Evolutionary conservation across 306 rosid species (phyloP).

Genomic region (Vicia villosa): DNA sequence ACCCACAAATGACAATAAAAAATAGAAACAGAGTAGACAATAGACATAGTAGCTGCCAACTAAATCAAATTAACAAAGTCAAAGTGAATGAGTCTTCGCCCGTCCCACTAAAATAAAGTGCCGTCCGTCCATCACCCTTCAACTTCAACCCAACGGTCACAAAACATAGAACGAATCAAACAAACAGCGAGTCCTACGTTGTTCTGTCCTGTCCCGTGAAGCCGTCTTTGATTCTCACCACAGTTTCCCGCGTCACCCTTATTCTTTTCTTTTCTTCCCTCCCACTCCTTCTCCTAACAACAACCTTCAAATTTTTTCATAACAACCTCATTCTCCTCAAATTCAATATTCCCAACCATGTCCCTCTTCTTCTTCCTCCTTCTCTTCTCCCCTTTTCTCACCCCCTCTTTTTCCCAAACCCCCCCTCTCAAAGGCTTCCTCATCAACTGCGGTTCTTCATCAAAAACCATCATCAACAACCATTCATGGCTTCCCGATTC

Average conservation of each 20-base stretch:
- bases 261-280: slow-evolving; percentile 47
- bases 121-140: slow-evolving; percentile 4
- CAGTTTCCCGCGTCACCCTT: slow-evolving; percentile 66
- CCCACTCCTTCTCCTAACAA: neutral
- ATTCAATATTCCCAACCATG: slow-evolving; percentile 38
- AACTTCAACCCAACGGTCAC: neutral
- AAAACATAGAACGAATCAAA: neutral
- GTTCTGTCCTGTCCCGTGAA: neutral
- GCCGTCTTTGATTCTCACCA: slow-evolving; percentile 25
- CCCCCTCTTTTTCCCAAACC: slow-evolving; percentile 44
- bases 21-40: too few species aligned
- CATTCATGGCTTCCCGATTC: slow-evolving; percentile 66
- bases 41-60: neutral
- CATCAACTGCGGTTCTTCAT: slow-evolving; percentile 64
- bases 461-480: slow-evolving; percentile 37
- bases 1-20: too few species aligned
- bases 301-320: neutral
- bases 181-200: neutral
- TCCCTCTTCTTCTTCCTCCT: slow-evolving; percentile 37
- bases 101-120: slow-evolving; percentile 28
- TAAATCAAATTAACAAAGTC: neutral
- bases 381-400: slow-evolving; percentile 43
- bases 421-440: slow-evolving; percentile 53
- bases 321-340: neutral
- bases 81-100: slow-evolving; percentile 21